phyloP scores from a whole-genome alignment of 2,329 filamentous ascomycete genomes.

The Stagonosporopsis vannaccii region DNA sequence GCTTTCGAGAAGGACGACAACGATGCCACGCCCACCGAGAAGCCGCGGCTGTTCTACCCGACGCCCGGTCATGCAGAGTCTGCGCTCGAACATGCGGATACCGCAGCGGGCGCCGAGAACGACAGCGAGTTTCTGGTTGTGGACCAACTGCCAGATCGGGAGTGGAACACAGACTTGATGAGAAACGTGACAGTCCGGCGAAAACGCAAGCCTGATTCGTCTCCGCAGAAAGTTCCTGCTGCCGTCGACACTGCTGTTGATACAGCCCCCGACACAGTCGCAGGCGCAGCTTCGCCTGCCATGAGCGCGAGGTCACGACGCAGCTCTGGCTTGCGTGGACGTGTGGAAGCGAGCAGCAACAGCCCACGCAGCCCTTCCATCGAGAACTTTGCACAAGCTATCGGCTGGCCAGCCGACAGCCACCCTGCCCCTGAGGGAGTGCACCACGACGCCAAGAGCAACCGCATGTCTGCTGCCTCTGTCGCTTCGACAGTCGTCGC shows the following conservation, averaged over 20 bases:
- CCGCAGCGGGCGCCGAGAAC: conserved; percentile 20
- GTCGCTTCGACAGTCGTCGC: conserved; percentile 62
- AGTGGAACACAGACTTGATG: conserved; percentile 52
- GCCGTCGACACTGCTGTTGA: neutral
- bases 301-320: conserved; percentile 29
- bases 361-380: conserved; percentile 50
- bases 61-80: neutral
- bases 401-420: conserved; percentile 57
- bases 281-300: conserved; percentile 28
- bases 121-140: conserved; percentile 28
- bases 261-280: conserved; percentile 20
- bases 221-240: conserved; percentile 20
- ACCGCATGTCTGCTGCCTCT: conserved; percentile 60
- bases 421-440: conserved; percentile 35
- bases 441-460: conserved; percentile 42
- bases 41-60: conserved; percentile 21
- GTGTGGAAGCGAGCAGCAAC: conserved; percentile 42
- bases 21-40: conserved; percentile 44
- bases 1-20: conserved; percentile 43
- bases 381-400: conserved; percentile 58
- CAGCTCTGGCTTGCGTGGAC: conserved; percentile 42
- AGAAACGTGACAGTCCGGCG: conserved; percentile 52
- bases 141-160: conserved; percentile 43
- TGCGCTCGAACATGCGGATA: conserved; percentile 16
- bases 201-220: conserved; percentile 41